Evolutionary conservation across 2,329 filamentous ascomycete genomes (phyloP).

Genomic region (Alternaria alternata): DNA sequence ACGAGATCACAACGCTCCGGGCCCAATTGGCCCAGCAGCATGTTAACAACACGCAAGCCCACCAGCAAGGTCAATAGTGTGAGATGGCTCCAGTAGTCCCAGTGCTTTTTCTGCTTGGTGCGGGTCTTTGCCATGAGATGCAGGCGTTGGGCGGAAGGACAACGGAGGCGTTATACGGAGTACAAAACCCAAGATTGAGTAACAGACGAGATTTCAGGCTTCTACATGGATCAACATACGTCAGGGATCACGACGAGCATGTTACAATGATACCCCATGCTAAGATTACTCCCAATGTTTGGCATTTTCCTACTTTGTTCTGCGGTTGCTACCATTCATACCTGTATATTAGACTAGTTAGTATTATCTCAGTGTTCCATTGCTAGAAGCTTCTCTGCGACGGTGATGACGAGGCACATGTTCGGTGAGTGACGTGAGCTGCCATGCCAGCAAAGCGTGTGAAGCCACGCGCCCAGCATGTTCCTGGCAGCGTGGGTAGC

Average conservation of each 20-base stretch:
- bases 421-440: constrained; percentile 9
- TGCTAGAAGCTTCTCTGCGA: constrained; percentile 2
- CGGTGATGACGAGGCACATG: not conserved
- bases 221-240: constrained; percentile 21
- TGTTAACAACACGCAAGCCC: constrained; percentile 34
- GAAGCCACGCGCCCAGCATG: constrained; percentile 13
- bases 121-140: not conserved
- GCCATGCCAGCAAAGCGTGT: constrained; percentile 20
- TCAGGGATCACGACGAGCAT: constrained; percentile 20
- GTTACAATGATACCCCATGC: constrained; percentile 24
- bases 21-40: constrained; percentile 49
- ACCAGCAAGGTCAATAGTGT: constrained; percentile 25
- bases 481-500: constrained; percentile 8
- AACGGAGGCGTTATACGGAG: constrained; percentile 16
- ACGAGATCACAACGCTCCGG: constrained; percentile 53
- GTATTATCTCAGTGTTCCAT: constrained; percentile 6
- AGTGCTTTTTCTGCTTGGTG: constrained; percentile 3
- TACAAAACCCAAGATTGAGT: constrained; percentile 21
- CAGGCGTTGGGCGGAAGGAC: constrained; percentile 3
- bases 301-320: constrained; percentile 6
- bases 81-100: not conserved
- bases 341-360: constrained; percentile 13
- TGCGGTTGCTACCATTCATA: constrained; percentile 5
- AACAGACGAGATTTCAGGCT: constrained; percentile 19
- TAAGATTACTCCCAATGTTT: constrained; percentile 16